Evolutionary conservation across 768 basidiomycete genomes (phyloP).

Genomic region (Trametes villosa): DNA sequence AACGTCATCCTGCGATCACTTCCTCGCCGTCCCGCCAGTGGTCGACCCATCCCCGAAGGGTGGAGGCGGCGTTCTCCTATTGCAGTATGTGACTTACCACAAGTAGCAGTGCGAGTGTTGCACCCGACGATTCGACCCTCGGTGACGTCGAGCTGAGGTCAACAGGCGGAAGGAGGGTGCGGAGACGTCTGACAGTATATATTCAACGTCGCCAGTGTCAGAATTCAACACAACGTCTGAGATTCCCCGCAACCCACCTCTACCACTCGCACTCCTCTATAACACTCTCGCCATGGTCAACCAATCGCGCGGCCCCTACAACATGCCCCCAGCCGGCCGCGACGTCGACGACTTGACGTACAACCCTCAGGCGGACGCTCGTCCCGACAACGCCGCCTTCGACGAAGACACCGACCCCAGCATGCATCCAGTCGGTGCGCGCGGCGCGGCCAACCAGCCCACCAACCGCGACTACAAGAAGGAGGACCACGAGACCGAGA

Average conservation of each 20-base stretch:
- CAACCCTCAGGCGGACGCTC: slow-evolving; percentile 28
- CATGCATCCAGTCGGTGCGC: slow-evolving; percentile 26
- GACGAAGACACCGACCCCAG: slow-evolving; percentile 20
- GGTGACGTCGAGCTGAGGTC: slow-evolving; percentile 15
- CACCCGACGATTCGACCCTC: slow-evolving; percentile 1
- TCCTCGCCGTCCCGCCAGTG: too few species aligned
- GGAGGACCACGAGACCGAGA: slow-evolving; percentile 30
- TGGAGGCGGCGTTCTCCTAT: background rate
- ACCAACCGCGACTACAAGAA: slow-evolving; percentile 20
- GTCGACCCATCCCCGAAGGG: background rate
- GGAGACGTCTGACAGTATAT: too few species aligned
- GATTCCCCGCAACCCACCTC: too few species aligned
- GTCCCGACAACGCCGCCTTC: slow-evolving; percentile 26
- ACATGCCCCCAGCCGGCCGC: slow-evolving; percentile 10
- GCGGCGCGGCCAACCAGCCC: slow-evolving; percentile 31
- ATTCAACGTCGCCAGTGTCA: too few species aligned
- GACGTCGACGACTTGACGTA: slow-evolving; percentile 26
- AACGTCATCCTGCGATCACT: slow-evolving; percentile 12
- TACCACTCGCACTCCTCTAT: background rate
- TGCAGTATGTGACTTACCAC: background rate
- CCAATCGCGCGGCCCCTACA: slow-evolving; percentile 24
- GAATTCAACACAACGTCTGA: too few species aligned
- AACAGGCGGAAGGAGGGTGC: background rate
- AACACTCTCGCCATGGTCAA: slow-evolving; percentile 6
- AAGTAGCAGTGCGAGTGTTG: background rate